Evolutionary conservation across 225 moss, liverwort and hornwort genomes (phyloP).

Genomic region (Rhytidiadelphus loreus): DNA sequence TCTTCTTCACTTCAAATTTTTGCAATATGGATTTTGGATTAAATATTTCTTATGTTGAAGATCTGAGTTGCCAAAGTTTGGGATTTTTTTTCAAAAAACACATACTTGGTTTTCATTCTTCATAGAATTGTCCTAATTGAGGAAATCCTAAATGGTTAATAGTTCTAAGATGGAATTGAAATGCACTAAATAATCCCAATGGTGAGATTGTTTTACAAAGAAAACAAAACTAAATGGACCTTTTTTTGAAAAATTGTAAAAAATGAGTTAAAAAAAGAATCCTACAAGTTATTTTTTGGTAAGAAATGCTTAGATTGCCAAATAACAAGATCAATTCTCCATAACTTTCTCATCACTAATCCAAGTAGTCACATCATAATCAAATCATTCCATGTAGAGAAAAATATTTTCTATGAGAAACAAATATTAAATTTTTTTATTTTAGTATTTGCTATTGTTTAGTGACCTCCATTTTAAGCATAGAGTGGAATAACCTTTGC

Average conservation of each 20-base stretch:
- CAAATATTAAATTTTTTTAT: not conserved
- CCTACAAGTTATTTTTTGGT: not conserved
- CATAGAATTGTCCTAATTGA: not conserved
- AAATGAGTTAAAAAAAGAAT: no score
- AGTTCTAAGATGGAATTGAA: not conserved
- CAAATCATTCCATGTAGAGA: not conserved
- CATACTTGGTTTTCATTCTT: not conserved
- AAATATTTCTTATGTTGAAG: not conserved
- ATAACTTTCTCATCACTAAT: not conserved
- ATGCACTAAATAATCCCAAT: not conserved
- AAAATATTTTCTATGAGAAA: not conserved
- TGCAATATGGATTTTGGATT: not conserved
- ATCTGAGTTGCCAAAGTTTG: not conserved
- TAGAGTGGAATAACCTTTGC: not conserved
- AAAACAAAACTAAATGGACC: accelerated
- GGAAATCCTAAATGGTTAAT: not conserved
- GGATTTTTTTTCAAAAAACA: not conserved
- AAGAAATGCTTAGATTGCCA: not conserved
- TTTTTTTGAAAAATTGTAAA: not conserved
- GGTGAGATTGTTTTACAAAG: not conserved
- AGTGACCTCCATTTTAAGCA: accelerated
- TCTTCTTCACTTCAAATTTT: not conserved
- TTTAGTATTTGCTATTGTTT: not conserved
- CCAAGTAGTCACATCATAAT: not conserved
- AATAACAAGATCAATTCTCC: not conserved